These are phyloP conservation scores for Diaporthe longicolla DNA, from an alignment of 2,329 filamentous ascomycete species.

Conservation along the genomic window DNA sequence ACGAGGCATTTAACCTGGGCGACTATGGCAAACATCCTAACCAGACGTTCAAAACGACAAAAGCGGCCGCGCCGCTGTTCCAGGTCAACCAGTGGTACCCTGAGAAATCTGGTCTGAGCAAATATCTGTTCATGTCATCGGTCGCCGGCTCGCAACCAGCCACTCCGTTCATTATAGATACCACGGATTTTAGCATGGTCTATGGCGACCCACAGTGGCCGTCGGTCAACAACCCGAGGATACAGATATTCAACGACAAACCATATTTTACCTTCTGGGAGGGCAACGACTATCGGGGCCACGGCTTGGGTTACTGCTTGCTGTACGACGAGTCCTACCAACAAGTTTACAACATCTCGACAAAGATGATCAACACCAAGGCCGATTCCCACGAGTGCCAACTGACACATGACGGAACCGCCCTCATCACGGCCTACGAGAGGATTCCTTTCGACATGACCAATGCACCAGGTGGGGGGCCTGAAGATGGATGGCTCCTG, in stretches of 20 bases:
- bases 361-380: constrained; percentile 41
- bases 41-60: constrained; percentile 39
- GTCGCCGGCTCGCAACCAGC: constrained; percentile 29
- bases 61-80: constrained; percentile 30
- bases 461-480: constrained; percentile 46
- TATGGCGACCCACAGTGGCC: constrained; percentile 42
- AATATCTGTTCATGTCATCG: constrained; percentile 39
- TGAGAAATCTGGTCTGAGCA: constrained; percentile 37
- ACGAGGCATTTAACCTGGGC: constrained; percentile 37
- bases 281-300: constrained; percentile 39
- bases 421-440: constrained; percentile 56
- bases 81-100: constrained; percentile 43
- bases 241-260: constrained; percentile 41
- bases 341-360: constrained; percentile 39
- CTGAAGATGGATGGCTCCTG: constrained; percentile 49
- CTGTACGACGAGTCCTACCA: constrained; percentile 41
- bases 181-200: constrained; percentile 39
- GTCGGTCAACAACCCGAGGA: constrained; percentile 40
- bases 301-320: constrained; percentile 41
- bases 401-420: constrained; percentile 57
- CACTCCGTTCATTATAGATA: constrained; percentile 42
- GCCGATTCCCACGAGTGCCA: constrained; percentile 55
- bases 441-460: constrained; percentile 47
- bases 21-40: constrained; percentile 39
- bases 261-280: constrained; percentile 42